phyloP scores from a whole-genome alignment of 2,329 filamentous ascomycete genomes.

The Lecanicillium sp. region DNA sequence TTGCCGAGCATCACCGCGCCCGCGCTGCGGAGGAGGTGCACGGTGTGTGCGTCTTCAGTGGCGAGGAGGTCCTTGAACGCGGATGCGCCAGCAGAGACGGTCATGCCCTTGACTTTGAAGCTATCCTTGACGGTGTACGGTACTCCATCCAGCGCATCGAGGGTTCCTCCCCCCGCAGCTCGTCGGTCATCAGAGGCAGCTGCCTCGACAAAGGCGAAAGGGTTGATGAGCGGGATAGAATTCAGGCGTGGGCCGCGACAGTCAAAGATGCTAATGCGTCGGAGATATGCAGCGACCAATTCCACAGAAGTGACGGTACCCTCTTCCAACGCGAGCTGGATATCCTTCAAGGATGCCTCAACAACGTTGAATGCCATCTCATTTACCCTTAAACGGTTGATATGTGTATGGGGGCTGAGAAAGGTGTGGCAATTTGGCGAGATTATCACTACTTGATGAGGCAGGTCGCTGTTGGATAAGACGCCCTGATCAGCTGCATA shows the following conservation, averaged over 20 bases:
- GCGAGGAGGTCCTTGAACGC: constrained; percentile 42
- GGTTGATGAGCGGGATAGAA: constrained; percentile 19
- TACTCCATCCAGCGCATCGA: constrained; percentile 40
- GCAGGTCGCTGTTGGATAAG: no score
- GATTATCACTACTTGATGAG: no score
- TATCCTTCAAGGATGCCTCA: constrained; percentile 16
- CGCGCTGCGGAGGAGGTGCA: constrained; percentile 34
- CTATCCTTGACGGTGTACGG: constrained; percentile 51
- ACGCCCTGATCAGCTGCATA: no score
- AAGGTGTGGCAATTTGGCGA: no score
- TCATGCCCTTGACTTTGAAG: constrained; percentile 45
- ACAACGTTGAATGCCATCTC: constrained; percentile 14
- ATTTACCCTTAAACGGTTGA: no score
- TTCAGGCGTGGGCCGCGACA: constrained; percentile 16
- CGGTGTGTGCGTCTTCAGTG: constrained; percentile 43
- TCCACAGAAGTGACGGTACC: constrained; percentile 17
- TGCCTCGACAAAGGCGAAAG: constrained; percentile 17
- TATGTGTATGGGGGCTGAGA: no score
- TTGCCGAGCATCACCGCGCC: constrained; percentile 37
- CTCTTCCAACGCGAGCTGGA: constrained; percentile 13
- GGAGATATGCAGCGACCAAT: constrained; percentile 17
- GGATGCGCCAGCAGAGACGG: constrained; percentile 43
- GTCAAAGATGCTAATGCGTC: constrained; percentile 18
- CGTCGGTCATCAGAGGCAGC: constrained; percentile 19
- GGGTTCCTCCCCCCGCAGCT: constrained; percentile 7